Conservation (phyloP, 2,329 filamentous ascomycete species). For the Lachnellula hyalina region DNA sequence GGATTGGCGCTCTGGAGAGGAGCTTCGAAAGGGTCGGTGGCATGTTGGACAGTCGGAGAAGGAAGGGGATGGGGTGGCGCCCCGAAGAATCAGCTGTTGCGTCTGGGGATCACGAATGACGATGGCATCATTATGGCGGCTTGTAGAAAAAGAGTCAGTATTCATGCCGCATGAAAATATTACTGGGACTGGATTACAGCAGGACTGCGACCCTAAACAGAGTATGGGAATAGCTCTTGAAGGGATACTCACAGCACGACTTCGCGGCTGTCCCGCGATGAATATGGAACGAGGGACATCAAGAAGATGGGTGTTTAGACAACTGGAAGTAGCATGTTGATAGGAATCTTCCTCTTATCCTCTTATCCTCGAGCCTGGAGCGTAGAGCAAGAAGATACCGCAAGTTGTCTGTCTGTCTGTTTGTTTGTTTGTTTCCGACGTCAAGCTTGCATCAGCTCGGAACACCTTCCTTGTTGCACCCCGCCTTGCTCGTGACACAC, state of each 20-base stretch:
- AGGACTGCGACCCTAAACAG: background rate
- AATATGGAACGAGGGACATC: slow-evolving; percentile 73
- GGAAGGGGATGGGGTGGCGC: slow-evolving; percentile 45
- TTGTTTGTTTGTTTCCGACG: no score
- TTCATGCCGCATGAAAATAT: slow-evolving; percentile 9
- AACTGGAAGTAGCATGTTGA: background rate
- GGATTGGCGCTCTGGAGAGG: slow-evolving; percentile 42
- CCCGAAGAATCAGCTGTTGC: slow-evolving; percentile 76
- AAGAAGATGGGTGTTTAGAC: background rate
- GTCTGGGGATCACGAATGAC: slow-evolving; percentile 86
- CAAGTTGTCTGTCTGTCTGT: no score
- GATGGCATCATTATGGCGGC: slow-evolving; percentile 86
- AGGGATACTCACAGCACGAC: slow-evolving; percentile 65
- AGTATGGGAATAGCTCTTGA: slow-evolving; percentile 2
- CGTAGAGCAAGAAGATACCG: no score
- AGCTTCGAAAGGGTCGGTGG: slow-evolving; percentile 37
- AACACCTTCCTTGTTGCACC: no score
- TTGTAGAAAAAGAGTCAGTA: slow-evolving; percentile 35
- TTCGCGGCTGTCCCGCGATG: slow-evolving; percentile 66
- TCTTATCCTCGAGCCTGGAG: no score
- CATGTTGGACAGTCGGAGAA: slow-evolving; percentile 68
- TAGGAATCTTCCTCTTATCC: background rate
- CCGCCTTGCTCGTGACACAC: no score
- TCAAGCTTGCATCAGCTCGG: no score
- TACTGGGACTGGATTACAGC: background rate